These are phyloP conservation scores for Plicaturopsis crispa DNA, from an alignment of 768 basidiomycete genomes.

Conservation along the genomic window DNA sequence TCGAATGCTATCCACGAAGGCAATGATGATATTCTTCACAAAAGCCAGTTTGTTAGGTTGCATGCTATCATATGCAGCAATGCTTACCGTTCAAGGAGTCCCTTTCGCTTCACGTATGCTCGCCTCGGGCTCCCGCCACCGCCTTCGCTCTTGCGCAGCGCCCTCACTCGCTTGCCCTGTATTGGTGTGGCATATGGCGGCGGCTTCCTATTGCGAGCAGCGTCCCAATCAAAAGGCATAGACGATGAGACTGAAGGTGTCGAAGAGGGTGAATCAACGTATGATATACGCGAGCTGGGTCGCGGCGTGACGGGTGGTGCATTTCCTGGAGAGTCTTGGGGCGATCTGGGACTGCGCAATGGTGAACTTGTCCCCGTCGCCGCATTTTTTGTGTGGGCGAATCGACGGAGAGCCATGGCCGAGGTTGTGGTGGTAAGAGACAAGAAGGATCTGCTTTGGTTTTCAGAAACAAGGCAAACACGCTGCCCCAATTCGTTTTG, in stretches of 20 bases:
- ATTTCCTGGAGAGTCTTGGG: slow-evolving; percentile 24
- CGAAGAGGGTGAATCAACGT: slow-evolving; percentile 51
- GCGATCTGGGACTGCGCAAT: slow-evolving; percentile 17
- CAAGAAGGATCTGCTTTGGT: too few relatives aligned
- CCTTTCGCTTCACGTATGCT: slow-evolving; percentile 56
- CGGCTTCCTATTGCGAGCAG: slow-evolving; percentile 60
- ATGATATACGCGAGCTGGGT: slow-evolving; percentile 39
- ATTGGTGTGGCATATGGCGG: slow-evolving; percentile 68
- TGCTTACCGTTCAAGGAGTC: slow-evolving; percentile 51
- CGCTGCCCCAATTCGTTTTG: too few relatives aligned
- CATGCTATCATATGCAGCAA: slow-evolving; percentile 11
- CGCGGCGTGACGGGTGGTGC: slow-evolving; percentile 32
- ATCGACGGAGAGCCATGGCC: slow-evolving; percentile 47
- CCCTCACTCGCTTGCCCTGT: slow-evolving; percentile 35
- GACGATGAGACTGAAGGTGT: slow-evolving; percentile 74
- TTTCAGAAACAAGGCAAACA: too few relatives aligned
- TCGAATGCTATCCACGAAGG: slow-evolving; percentile 73
- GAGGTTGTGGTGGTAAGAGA: too few relatives aligned
- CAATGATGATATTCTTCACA: slow-evolving; percentile 50
- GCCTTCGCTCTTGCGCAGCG: slow-evolving; percentile 29
- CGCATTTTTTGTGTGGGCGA: slow-evolving; percentile 44
- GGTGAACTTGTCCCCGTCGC: slow-evolving; percentile 32
- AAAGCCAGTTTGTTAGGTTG: slow-evolving; percentile 6
- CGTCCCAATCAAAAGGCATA: slow-evolving; percentile 82
- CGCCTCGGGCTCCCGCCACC: slow-evolving; percentile 35